Base-by-base conservation (phyloP, 768 basidiomycete genomes). In the Leccinum pellstonianum region DNA sequence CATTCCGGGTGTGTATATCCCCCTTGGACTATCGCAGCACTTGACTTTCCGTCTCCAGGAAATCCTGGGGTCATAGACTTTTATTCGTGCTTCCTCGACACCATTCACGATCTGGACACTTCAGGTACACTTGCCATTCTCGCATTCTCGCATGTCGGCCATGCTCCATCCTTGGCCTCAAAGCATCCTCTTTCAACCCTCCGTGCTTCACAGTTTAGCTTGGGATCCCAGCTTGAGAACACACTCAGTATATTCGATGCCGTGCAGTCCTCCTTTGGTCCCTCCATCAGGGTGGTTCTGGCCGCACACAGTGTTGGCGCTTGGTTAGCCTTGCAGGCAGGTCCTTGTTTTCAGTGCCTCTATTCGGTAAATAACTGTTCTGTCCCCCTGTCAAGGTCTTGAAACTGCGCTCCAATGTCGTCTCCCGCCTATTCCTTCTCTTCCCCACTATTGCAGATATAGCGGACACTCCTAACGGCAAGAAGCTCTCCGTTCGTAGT, bases 391-490 rank as follows among this genome's bases (percentile, higher is more conserved):
- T 52, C 17, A 64, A 88, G 86, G 74, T 85, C 8, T 64, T 87
- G 55, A 85, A 86, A 71, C 71, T 71, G 15, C 75, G 81, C 52
- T 68, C 75, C 14, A 56, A 72, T 15, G 62, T 66, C 15, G 68
- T 85, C 17, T 59, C 75, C 12, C 77, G 77, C 4, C 73, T 77
- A 2, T 86, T 88, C 62, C 68, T 91, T 56, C 77, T 95, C 8
- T 90, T 88, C 71, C 91, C 91, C 0, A 84, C 90, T 0, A 76
- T 91, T 35, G 80, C 81, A 3, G 74, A 86, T 67, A 86, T 95
- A 27, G 80, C 76, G 3, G 66, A 75, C 14, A 86, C 87, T 0
- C 88, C 87, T 3, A 89, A 88, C 63, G 91, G 88, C 2, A 76
- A 73, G 38, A 73, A 62, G 19, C 70, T 91, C 25, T 83, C 80